Base-by-base conservation (phyloP, 176 grass and related monocot genomes). In the Secale cereale region DNA sequence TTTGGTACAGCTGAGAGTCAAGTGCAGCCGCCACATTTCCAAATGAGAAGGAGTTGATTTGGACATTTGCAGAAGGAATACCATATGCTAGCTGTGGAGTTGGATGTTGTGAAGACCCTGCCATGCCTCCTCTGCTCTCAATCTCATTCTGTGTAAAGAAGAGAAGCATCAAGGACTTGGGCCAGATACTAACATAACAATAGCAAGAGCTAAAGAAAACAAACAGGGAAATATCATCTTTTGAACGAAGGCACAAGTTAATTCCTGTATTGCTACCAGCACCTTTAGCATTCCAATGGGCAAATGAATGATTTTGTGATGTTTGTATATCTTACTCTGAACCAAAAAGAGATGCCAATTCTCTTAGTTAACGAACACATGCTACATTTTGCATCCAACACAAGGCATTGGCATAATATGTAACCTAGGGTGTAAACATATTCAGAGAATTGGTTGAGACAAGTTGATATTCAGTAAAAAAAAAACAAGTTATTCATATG, bases 101-200 rank as follows among this genome's bases (percentile, higher is more conserved):
- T 54, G 72, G 80, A 85, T 72, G 29, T 62, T 86, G 83, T 4
- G 80, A 81, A 71, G 86, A 68, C 20, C 68, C 48, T 65, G 81
- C 22, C 61, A 65, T 37, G 32, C 78, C 88, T 63, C 86, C 64
- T 70, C 31, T 40, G 39, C 41, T 70, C 31, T 86, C 90, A 80
- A 95, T 95, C 81, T 91, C 83, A 82, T 81, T 71, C 90, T 92
- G 93, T 10, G 50, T 43, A 81, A 28, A 81, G 12, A 84, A 80
- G 63, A 71, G 70, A 92, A 71, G 25, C 40, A 79, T 89, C 54
- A 73, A 82, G 43, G 63, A 77, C 19, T 76, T 40, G 56, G 77
- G 25, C 59, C n/a, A 79, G 14, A 82, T 54, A 66, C 22, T 20
- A 32, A 32, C n/a, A 57, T 85, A 85, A 52, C 50, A 78, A 27